Conservation (phyloP, 768 basidiomycete species). For the Amanita rimosa region DNA sequence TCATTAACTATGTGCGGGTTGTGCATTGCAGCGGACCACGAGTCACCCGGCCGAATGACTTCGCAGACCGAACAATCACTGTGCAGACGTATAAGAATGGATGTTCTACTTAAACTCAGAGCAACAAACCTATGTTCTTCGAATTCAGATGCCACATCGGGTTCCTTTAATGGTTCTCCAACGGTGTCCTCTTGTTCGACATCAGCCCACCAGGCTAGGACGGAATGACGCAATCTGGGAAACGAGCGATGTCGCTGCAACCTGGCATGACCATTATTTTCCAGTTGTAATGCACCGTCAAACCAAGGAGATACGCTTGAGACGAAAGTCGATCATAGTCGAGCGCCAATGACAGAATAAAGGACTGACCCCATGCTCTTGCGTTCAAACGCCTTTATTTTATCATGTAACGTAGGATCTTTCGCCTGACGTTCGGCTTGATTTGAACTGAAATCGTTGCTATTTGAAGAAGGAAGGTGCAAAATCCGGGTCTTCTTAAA, state of each 20-base stretch:
- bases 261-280: not conserved
- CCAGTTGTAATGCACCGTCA: not conserved
- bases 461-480: too few species aligned
- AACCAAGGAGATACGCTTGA: conserved; percentile 1
- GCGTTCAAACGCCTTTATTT: conserved; percentile 5
- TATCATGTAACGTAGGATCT: not conserved
- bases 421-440: not conserved
- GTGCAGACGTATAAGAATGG: not conserved
- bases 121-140: conserved; percentile 4
- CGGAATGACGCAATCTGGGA: conserved; percentile 3
- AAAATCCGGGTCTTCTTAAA: not conserved
- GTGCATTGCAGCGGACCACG: conserved; percentile 2
- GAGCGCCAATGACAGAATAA: not conserved
- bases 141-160: not conserved
- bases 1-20: not conserved
- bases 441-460: conserved; percentile 1
- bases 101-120: not conserved
- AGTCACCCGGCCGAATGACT: conserved; percentile 3
- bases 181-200: conserved; percentile 1
- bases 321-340: not conserved
- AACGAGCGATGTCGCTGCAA: conserved; percentile 2
- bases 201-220: conserved; percentile 6
- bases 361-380: conserved; percentile 6
- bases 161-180: not conserved
- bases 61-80: conserved; percentile 6